A percentile compares a stretch with the other conserved stretches of the same genome.
Conservation (phyloP, 2,329 filamentous ascomycete species). For the Bisporella sp. region DNA sequence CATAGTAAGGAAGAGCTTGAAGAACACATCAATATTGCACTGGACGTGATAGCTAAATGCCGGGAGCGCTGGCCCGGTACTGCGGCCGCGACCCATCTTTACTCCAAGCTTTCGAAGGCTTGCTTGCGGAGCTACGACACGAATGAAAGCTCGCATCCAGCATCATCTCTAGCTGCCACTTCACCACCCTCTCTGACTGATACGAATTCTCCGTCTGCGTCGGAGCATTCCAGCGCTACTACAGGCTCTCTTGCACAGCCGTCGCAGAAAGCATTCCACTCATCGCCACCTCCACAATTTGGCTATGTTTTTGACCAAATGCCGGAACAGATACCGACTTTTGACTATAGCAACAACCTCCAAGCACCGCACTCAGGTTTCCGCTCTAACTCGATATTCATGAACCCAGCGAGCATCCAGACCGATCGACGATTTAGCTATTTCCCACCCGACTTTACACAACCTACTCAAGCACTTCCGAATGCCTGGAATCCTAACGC, state of each 20-base stretch:
- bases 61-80: conserved; percentile 90
- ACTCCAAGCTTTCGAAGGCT: conserved; percentile 76
- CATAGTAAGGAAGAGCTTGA: conserved; percentile 72
- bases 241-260: conserved; percentile 26
- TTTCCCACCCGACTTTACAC: conserved; percentile 49
- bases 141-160: conserved; percentile 36
- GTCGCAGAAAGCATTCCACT: conserved; percentile 30
- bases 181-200: conserved; percentile 33
- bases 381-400: conserved; percentile 61
- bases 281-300: conserved; percentile 45
- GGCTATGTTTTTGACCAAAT: conserved; percentile 51
- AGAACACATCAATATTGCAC: conserved; percentile 62
- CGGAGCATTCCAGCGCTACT: conserved; percentile 33
- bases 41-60: conserved; percentile 73
- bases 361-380: conserved; percentile 41
- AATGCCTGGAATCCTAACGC: conserved; percentile 23
- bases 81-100: conserved; percentile 74
- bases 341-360: conserved; percentile 16
- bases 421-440: conserved; percentile 55
- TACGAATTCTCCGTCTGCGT: conserved; percentile 39
- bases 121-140: conserved; percentile 83
- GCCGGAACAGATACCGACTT: conserved; percentile 35
- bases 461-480: conserved; percentile 18
- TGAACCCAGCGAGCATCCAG: conserved; percentile 45
- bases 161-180: conserved; percentile 40